Percentiles rank a stretch among this genome's conserved stretches.
Conservation (phyloP, 2,329 filamentous ascomycete genomes). For the Exophiala spinifera region DNA sequence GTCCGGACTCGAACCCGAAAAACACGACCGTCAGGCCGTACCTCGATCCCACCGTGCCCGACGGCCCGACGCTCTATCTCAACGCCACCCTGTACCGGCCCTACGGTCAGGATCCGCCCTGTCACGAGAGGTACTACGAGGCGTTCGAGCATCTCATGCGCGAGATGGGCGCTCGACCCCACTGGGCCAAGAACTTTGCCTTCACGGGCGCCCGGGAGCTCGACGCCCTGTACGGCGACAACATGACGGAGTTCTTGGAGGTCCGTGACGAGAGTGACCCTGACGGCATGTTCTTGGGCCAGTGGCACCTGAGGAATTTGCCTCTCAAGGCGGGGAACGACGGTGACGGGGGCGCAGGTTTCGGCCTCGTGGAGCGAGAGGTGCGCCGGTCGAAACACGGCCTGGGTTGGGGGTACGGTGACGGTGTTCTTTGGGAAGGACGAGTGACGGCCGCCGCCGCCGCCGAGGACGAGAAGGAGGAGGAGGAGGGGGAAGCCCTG, state of each 20-base stretch:
- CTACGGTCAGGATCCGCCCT: conserved; percentile 74
- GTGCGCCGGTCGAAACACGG: conserved; percentile 20
- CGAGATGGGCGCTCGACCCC: conserved; percentile 74
- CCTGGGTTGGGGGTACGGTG: conserved; percentile 27
- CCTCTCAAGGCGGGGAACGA: conserved; percentile 36
- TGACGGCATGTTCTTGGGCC: conserved; percentile 82
- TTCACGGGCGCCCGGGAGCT: conserved; percentile 59
- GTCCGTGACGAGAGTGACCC: conserved; percentile 71
- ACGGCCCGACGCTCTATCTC: conserved; percentile 77
- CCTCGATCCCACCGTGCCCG: conserved; percentile 67
- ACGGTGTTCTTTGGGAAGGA: conserved; percentile 28
- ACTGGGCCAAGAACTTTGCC: conserved; percentile 91
- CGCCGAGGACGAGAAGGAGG: neutral
- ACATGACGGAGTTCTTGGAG: conserved; percentile 63
- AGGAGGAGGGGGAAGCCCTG: no score
- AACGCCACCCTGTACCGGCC: conserved; percentile 88
- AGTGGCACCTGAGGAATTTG: conserved; percentile 78
- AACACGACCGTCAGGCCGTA: conserved; percentile 52
- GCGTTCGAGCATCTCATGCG: conserved; percentile 90
- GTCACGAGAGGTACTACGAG: conserved; percentile 73
- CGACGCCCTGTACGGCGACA: conserved; percentile 64
- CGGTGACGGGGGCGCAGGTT: conserved; percentile 14
- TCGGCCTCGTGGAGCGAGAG: conserved; percentile 25
- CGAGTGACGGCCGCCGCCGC: neutral
- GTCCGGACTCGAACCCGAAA: conserved; percentile 36